Base-by-base conservation (phyloP, 1,284 basidiomycete genomes). In the Nidula niveotomentosa region DNA sequence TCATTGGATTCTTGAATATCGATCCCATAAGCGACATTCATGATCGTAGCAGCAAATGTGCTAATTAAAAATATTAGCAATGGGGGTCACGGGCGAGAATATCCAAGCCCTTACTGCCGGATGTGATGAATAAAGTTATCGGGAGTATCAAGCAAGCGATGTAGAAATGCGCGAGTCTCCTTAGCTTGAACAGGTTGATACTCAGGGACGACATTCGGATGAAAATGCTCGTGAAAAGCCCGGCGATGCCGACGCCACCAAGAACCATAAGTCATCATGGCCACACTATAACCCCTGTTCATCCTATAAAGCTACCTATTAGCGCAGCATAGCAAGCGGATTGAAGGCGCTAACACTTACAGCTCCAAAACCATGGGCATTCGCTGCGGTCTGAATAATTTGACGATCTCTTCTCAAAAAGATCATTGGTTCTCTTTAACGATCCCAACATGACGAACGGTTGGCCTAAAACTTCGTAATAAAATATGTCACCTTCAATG, bases 181-280 rank as follows among this genome's bases (percentile, higher is more conserved):
- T 51, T 52, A 8, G 59, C 39, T 51, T 68, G 66, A 7, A 54
- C 51, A 2, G 62, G 61, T 23, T 62, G 59, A 47, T 67, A 67
- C 18, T 61, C 57, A 6, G 39, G 23, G 6, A 66, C 56, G 6
- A 52, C 46, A 36, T 58, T 57, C 6, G 56, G 49, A 47, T 67
- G 62, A 45, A 71, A 66, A 44, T 65, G 56, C 43, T 72, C 62
- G 37, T 71, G 67, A 48, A 73, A 67, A 9, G 57, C 55, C 12
- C 63, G 54, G 10, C 70, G 62, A 45, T 69, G 64, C 17, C 56
- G 51, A 4, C 69, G 60, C 70, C 71, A 72, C 51, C 48, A 56
- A 6, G 59, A 48, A 1, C 68, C 65, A 35, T 62, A 61, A 5
- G 51, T 54, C 8, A 54, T 10, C 9, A 59, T 36, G 2, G 44